Conservation (phyloP, 768 basidiomycete genomes). For the Cytidiella melzeri region DNA sequence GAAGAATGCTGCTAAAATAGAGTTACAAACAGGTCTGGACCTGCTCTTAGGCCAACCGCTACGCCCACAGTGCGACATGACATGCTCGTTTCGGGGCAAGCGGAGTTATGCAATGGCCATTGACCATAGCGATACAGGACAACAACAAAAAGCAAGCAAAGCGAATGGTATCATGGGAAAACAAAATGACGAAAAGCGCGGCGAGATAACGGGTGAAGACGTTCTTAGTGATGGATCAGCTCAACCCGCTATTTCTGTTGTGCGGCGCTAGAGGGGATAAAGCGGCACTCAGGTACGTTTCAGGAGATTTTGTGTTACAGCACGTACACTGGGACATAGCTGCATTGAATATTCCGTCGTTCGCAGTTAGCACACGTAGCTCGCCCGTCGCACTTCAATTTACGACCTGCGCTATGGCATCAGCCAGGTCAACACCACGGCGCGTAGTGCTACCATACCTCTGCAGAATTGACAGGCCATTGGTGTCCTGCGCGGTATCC, state of each 20-base stretch:
- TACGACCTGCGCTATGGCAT: constrained; percentile 40
- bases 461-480: constrained; percentile 77
- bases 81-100: too few species aligned
- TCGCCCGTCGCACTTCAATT: constrained; percentile 69
- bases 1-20: too few species aligned
- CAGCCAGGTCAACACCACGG: not conserved
- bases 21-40: too few species aligned
- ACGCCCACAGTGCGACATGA: too few species aligned
- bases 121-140: too few species aligned
- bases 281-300: not conserved
- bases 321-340: constrained; percentile 62
- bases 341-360: constrained; percentile 49
- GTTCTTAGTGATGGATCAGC: not conserved
- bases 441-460: constrained; percentile 31
- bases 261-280: constrained; percentile 9
- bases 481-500: constrained; percentile 40
- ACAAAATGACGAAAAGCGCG: not conserved
- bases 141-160: too few species aligned
- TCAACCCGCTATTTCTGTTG: constrained; percentile 10
- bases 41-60: too few species aligned
- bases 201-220: not conserved
- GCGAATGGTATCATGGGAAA: too few species aligned
- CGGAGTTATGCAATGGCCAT: too few species aligned
- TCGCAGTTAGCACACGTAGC: constrained; percentile 65
- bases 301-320: not conserved